Conservation (phyloP, 2,329 filamentous ascomycete species). For the Botrytis sinoallii region DNA sequence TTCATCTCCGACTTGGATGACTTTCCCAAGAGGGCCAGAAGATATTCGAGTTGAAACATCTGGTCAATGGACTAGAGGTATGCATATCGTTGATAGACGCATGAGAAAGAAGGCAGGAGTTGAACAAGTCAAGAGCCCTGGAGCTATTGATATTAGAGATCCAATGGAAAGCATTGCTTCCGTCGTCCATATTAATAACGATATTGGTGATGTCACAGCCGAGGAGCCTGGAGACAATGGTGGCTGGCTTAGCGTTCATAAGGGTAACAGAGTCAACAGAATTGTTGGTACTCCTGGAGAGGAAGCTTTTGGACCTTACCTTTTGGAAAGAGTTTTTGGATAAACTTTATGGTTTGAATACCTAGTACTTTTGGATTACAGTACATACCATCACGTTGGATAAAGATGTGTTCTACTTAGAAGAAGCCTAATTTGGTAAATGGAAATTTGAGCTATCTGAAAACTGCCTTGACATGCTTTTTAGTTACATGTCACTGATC, state of each 20-base stretch:
- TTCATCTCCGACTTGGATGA: constrained; percentile 56
- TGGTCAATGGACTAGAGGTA: constrained; percentile 92
- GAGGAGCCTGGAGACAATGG: constrained; percentile 67
- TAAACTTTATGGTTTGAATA: constrained; percentile 16
- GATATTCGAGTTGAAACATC: constrained; percentile 87
- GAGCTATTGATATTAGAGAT: constrained; percentile 38
- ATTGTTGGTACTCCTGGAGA: constrained; percentile 68
- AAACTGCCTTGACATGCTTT: not conserved
- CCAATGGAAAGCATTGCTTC: constrained; percentile 35
- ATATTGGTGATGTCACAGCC: constrained; percentile 46
- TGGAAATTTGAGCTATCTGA: not conserved
- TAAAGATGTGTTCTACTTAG: not conserved
- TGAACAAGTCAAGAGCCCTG: constrained; percentile 35
- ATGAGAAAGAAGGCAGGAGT: constrained; percentile 50
- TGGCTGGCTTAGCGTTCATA: constrained; percentile 70
- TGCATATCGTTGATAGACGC: constrained; percentile 80
- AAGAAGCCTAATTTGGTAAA: not conserved
- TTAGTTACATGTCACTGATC: not conserved
- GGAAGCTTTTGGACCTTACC: constrained; percentile 60
- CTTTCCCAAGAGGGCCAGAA: constrained; percentile 56
- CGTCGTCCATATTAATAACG: constrained; percentile 40
- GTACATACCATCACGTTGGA: constrained; percentile 5
- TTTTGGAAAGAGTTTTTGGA: constrained; percentile 57
- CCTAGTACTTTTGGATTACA: constrained; percentile 4
- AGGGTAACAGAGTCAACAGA: constrained; percentile 77